These are phyloP conservation scores for Rubus idaeus DNA, from an alignment of 306 rosid species.

Conservation along the genomic window DNA sequence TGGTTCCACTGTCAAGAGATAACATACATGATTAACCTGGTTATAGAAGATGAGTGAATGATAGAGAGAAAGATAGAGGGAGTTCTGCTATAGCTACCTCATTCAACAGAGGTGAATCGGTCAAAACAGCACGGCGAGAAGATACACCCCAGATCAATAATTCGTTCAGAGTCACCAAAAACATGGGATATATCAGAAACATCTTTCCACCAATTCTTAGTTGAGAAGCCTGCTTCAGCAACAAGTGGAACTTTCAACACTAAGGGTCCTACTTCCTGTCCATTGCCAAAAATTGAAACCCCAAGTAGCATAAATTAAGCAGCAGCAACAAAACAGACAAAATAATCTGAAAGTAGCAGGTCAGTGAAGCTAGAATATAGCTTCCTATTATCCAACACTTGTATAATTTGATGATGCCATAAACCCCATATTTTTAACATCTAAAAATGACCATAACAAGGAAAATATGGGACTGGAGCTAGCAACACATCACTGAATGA, in stretches of 20 bases:
- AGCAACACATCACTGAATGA: neutral
- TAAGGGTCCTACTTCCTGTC: conserved; percentile 67
- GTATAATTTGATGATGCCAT: neutral
- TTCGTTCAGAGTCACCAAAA: conserved; percentile 32
- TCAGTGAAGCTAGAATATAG: no score
- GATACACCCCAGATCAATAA: conserved; percentile 22
- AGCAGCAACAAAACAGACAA: neutral
- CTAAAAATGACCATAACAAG: no score
- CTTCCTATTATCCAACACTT: neutral
- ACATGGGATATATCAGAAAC: conserved; percentile 31
- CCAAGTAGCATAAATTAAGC: conserved; percentile 7
- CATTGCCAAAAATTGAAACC: conserved; percentile 50
- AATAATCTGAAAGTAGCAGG: neutral
- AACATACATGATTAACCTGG: neutral
- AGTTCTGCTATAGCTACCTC: conserved; percentile 42
- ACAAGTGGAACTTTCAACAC: conserved; percentile 46
- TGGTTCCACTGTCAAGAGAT: neutral
- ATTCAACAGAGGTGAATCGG: conserved; percentile 37
- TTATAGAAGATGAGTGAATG: neutral
- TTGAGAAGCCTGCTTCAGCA: conserved; percentile 28
- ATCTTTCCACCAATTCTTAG: conserved; percentile 28
- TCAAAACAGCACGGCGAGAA: conserved; percentile 34
- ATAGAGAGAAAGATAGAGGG: neutral
- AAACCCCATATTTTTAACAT: neutral
- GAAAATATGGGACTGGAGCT: neutral